These are phyloP conservation scores for Hyaloscypha variabilis DNA, from an alignment of 495 filamentous ascomycete species.

Conservation along the genomic window DNA sequence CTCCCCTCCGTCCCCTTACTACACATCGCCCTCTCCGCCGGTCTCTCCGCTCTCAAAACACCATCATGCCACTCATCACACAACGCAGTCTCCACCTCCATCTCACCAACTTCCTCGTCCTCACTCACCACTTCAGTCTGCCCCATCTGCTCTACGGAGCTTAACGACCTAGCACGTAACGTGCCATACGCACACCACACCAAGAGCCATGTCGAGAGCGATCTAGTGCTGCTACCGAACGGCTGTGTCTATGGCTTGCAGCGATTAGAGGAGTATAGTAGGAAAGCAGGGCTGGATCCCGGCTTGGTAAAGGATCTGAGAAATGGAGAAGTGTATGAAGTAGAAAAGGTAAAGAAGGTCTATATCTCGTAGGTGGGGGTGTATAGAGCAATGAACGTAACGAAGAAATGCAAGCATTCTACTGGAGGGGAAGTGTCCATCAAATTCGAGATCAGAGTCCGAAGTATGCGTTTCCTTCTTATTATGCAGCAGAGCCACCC, in stretches of 20 bases:
- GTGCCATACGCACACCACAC: conserved; percentile 94
- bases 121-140: conserved; percentile 49
- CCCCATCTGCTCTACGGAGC: conserved; percentile 92
- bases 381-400: not conserved
- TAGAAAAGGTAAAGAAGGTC: conserved; percentile 76
- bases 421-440: not conserved
- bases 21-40: conserved; percentile 87
- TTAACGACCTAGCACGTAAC: conserved; percentile 85
- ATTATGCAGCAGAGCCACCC: too few relatives aligned
- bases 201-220: conserved; percentile 87
- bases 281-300: conserved; percentile 64
- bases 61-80: conserved; percentile 82
- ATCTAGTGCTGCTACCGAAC: conserved; percentile 87
- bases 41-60: conserved; percentile 93
- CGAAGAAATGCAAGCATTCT: not conserved
- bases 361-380: conserved; percentile 66
- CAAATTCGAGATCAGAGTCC: too few relatives aligned
- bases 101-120: conserved; percentile 29
- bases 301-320: conserved; percentile 82
- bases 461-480: too few relatives aligned
- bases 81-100: conserved; percentile 17
- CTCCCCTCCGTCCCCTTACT: conserved; percentile 83
- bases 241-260: conserved; percentile 80
- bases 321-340: conserved; percentile 66
- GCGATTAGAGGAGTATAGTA: conserved; percentile 72